Evolutionary conservation across 2,329 filamentous ascomycete genomes (phyloP).

Genomic region (Ceratocystis lukuohia): DNA sequence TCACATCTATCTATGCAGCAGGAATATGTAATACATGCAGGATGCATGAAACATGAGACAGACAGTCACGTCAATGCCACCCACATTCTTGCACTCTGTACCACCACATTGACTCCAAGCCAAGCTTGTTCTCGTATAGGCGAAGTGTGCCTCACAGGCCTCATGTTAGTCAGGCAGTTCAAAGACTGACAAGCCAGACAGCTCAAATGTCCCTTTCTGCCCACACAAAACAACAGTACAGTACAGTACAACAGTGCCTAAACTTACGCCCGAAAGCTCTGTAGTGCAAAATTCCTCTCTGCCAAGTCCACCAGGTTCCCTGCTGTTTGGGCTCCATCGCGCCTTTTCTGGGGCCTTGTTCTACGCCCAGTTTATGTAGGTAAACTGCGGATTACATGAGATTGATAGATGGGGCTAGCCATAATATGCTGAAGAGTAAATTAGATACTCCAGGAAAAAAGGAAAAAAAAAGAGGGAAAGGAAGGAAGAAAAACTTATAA

Average conservation of each 20-base stretch:
- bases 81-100: slow-evolving; percentile 17
- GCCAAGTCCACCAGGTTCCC: background rate
- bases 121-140: background rate
- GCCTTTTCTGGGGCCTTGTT: background rate
- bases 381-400: too few species aligned
- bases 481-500: background rate
- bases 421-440: too few species aligned
- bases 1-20: too few species aligned
- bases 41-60: slow-evolving; percentile 16
- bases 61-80: slow-evolving; percentile 22
- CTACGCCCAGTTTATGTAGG: background rate
- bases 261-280: background rate
- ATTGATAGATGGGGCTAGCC: too few species aligned
- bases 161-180: background rate
- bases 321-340: background rate
- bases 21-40: background rate
- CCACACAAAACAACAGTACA: background rate
- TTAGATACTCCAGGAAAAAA: too few species aligned
- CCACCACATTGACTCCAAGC: background rate
- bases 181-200: background rate
- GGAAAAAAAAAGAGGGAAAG: background rate
- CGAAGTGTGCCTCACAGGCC: background rate
- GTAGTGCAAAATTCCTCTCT: background rate
- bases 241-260: background rate
- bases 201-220: background rate